Evolutionary conservation across 1,284 basidiomycete genomes (phyloP).

Genomic region (Puccinia polysora): DNA sequence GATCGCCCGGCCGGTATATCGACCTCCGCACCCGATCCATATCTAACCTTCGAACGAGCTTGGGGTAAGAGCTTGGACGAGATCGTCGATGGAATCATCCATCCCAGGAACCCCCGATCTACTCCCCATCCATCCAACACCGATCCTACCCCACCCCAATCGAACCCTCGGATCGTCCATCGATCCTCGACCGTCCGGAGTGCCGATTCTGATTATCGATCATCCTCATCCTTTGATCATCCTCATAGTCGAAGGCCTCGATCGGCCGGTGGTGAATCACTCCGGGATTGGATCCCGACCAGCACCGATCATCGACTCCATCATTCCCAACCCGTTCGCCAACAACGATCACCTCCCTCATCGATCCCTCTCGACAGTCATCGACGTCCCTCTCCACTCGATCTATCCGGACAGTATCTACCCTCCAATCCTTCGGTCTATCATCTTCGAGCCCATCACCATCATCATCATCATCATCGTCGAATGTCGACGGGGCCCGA

Average conservation of each 20-base stretch:
- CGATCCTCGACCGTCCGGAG: constrained; percentile 23
- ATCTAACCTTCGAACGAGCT: constrained; percentile 22
- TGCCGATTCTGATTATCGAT: constrained; percentile 13
- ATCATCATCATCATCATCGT: too few species aligned
- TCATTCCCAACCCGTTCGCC: neutral
- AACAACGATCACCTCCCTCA: neutral
- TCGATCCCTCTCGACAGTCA: too few species aligned
- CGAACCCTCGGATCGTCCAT: neutral
- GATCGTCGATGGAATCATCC: constrained; percentile 11
- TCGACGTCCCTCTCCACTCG: too few species aligned
- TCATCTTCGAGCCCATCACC: too few species aligned
- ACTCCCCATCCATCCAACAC: too few species aligned
- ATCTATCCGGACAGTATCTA: too few species aligned
- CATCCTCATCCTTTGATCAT: neutral
- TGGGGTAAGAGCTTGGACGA: constrained; percentile 24
- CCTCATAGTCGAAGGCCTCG: neutral
- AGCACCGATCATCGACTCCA: neutral
- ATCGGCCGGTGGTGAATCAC: neutral
- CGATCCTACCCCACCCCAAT: neutral
- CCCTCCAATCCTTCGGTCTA: too few species aligned
- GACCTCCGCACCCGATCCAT: constrained; percentile 11
- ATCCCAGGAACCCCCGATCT: too few species aligned
- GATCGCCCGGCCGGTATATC: neutral
- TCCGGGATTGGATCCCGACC: neutral
- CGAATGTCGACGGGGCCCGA: too few species aligned